Conservation (phyloP, 2,329 filamentous ascomycete genomes). For the Pseudocercospora pini-densiflorae region DNA sequence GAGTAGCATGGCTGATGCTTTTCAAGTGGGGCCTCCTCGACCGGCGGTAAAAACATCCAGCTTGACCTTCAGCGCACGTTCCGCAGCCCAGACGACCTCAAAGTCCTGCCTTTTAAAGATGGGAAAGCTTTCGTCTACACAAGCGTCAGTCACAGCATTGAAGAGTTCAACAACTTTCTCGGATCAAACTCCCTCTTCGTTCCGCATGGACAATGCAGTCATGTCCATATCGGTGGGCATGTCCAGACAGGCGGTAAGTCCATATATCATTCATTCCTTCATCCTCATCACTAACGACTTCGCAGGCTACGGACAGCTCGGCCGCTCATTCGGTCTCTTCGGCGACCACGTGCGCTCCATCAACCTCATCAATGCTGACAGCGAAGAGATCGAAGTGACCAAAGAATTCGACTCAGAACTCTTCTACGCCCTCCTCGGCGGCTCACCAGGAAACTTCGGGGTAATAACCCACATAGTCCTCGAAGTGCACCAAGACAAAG, state of each 20-base stretch:
- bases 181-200: slow-evolving; percentile 49
- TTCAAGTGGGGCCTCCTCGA: slow-evolving; percentile 56
- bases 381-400: slow-evolving; percentile 34
- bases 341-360: slow-evolving; percentile 39
- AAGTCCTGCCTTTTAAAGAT: slow-evolving; percentile 4
- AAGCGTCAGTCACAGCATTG: slow-evolving; percentile 59
- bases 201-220: slow-evolving; percentile 53
- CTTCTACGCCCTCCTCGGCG: slow-evolving; percentile 40
- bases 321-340: slow-evolving; percentile 49
- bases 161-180: slow-evolving; percentile 51
- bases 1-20: too few relatives aligned
- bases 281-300: neutral
- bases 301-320: slow-evolving; percentile 41
- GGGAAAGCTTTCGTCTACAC: slow-evolving; percentile 60
- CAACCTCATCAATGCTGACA: slow-evolving; percentile 38
- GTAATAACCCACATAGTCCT: slow-evolving; percentile 42
- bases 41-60: slow-evolving; percentile 51
- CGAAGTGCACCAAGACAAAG: slow-evolving; percentile 47
- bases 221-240: slow-evolving; percentile 54
- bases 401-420: slow-evolving; percentile 35
- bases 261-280: too few relatives aligned
- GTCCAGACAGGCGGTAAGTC: slow-evolving; percentile 50
- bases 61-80: slow-evolving; percentile 51
- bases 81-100: slow-evolving; percentile 15
- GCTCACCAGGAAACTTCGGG: slow-evolving; percentile 42